Evolutionary conservation across 164 flowering plant genomes (phyloP), one percentile per base, ranked within the genome.

Genomic region (Umbellularia californica): DNA sequence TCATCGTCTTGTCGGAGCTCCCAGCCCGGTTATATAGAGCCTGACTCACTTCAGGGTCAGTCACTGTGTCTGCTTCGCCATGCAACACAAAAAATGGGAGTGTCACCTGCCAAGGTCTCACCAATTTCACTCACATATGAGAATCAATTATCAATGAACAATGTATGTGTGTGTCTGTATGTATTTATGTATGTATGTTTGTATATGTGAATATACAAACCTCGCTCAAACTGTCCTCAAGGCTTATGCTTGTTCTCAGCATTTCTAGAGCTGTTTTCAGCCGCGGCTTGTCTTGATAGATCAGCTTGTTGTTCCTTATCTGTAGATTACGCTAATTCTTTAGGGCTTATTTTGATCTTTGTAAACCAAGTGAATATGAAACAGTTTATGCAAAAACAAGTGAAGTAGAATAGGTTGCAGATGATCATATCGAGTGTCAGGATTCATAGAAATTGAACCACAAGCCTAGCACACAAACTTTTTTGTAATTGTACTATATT

Each of bases 271-370:
- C 99, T 50, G 98, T 95, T 83, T 93, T 95, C 72, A 95, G 83
- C 79, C 99, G 83, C 0, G 99, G 99, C 81, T 91, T 95, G 83
- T 89, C 93, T 83, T 93, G 98, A 75, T 93, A 95, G 58, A 92
- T 91, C 82, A 93, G 76, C 82, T 87, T 90, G 83, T 95, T 95
- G 81, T 76, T 84, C 75, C 97, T 81, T 64, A 95, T 75, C 98
- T 91, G 84, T 80, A 81, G 2, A 24, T 35, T 22, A 63, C 7
- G 50, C 22, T 10, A 30, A 55, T 27, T 7, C 58, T 14, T 55
- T n/a, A 9, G 47, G 47, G 47, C 47, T 41, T 4, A 41, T 41
- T 41, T 41, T 41, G 47, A 41, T 41, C 47, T 41, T 41, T 41
- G 47, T 41, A 1, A 41, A 41, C 47, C 11, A 41, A 41, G 2